A percentile compares a stretch with the other conserved stretches of the same genome.
These are phyloP conservation scores for Mimosa bimucronata DNA, from an alignment of 306 rosid genomes.

Conservation along the genomic window DNA sequence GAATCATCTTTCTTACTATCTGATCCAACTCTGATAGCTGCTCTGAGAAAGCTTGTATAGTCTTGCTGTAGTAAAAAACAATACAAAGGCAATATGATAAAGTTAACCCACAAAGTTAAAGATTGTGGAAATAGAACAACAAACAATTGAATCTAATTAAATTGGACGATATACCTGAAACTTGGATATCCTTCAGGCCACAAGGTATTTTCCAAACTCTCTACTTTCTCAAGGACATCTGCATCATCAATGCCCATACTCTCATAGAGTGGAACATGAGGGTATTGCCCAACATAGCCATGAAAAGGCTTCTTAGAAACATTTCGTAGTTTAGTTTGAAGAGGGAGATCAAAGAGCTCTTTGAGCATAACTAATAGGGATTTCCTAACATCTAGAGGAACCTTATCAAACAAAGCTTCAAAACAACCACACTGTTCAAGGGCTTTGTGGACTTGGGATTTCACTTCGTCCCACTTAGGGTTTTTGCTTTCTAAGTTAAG, in stretches of 20 bases:
- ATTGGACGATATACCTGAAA: not conserved
- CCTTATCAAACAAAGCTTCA: constrained; percentile 1
- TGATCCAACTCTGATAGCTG: constrained; percentile 61
- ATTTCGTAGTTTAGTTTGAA: not conserved
- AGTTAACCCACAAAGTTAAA: not conserved
- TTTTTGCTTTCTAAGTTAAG: constrained; percentile 35
- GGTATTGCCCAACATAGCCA: not conserved
- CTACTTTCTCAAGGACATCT: not conserved
- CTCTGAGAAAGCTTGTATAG: constrained; percentile 53
- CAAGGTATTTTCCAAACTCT: not conserved
- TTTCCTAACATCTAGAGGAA: not conserved
- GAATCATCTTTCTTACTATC: constrained; percentile 65
- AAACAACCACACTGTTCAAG: constrained; percentile 2
- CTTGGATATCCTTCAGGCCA: constrained; percentile 1
- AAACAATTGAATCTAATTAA: no score
- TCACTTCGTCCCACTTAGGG: constrained; percentile 5
- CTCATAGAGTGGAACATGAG: not conserved
- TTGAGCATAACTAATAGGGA: not conserved
- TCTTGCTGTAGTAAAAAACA: constrained; percentile 43
- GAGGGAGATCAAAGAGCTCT: not conserved
- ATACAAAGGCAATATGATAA: not conserved
- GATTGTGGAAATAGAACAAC: not conserved
- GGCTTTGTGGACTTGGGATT: constrained; percentile 5
- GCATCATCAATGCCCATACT: not conserved
- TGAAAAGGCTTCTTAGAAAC: constrained; percentile 1